Conservation (phyloP, 345 rosid species). For the Populus deltoides region DNA sequence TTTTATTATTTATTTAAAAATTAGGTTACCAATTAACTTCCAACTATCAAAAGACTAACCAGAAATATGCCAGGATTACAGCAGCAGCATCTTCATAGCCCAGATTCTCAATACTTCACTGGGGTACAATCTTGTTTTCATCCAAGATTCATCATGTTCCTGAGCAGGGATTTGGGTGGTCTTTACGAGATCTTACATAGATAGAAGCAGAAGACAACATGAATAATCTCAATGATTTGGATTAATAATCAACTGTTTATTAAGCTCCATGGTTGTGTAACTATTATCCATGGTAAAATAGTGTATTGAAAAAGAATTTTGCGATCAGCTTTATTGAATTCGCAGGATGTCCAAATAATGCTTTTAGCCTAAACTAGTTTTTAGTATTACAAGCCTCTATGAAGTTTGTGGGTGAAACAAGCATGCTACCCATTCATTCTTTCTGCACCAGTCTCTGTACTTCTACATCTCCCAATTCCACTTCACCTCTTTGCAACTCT, state of each 20-base stretch:
- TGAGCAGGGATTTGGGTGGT: no score
- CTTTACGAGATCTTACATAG: neutral
- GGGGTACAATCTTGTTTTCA: neutral
- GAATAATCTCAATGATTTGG: neutral
- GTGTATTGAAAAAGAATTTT: no score
- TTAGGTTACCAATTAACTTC: no score
- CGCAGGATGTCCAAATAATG: neutral
- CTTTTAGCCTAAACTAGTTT: neutral
- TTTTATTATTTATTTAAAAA: no score
- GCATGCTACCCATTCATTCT: neutral
- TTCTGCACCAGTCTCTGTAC: slow-evolving; percentile 6
- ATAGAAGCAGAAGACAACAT: neutral
- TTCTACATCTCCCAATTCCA: slow-evolving; percentile 20
- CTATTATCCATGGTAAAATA: no score
- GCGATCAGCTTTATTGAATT: neutral
- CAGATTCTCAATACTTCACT: neutral
- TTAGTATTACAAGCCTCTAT: neutral
- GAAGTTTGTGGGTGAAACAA: neutral
- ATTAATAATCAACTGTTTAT: neutral
- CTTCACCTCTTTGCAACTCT: slow-evolving; percentile 6
- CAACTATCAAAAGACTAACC: no score
- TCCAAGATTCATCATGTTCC: no score
- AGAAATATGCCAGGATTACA: no score
- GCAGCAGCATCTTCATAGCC: neutral
- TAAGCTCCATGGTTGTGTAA: neutral